phyloP scores from a whole-genome alignment of 2,329 filamentous ascomycete species.

The Chaetomiaceae sp. region DNA sequence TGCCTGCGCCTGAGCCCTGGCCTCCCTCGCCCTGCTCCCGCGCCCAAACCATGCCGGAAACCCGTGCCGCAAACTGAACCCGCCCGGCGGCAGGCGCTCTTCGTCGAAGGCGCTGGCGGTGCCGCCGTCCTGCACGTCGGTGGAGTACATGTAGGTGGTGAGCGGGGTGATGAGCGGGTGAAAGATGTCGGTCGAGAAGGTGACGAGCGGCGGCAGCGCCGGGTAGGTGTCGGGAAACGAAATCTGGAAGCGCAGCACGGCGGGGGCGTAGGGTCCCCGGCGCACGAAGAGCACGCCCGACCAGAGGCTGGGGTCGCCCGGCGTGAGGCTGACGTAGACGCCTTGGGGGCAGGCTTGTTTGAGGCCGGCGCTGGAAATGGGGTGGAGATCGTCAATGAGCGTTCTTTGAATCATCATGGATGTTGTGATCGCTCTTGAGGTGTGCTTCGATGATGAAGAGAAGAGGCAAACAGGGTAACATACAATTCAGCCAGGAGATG shows the following conservation, averaged over 20 bases:
- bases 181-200: slow-evolving; percentile 88
- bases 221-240: slow-evolving; percentile 81
- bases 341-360: slow-evolving; percentile 79
- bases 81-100: slow-evolving; percentile 76
- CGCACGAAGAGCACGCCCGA: slow-evolving; percentile 87
- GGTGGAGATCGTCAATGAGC: background rate
- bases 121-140: slow-evolving; percentile 65
- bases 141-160: slow-evolving; percentile 91
- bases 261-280: slow-evolving; percentile 81
- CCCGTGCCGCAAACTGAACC: slow-evolving; percentile 83
- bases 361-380: slow-evolving; percentile 59
- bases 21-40: slow-evolving; percentile 37
- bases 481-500: slow-evolving; percentile 80
- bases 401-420: background rate
- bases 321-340: slow-evolving; percentile 77
- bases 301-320: slow-evolving; percentile 77
- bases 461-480: slow-evolving; percentile 27
- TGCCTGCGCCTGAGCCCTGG: slow-evolving; percentile 24
- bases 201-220: slow-evolving; percentile 71
- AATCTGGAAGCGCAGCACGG: slow-evolving; percentile 79
- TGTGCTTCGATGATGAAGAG: background rate
- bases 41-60: slow-evolving; percentile 87
- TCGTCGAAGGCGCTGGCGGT: slow-evolving; percentile 79
- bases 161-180: slow-evolving; percentile 88
- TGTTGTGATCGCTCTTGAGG: too few relatives aligned